Evolutionary conservation across 352 stramenopile genomes (phyloP).

Genomic region (Phytophthora litchii): DNA sequence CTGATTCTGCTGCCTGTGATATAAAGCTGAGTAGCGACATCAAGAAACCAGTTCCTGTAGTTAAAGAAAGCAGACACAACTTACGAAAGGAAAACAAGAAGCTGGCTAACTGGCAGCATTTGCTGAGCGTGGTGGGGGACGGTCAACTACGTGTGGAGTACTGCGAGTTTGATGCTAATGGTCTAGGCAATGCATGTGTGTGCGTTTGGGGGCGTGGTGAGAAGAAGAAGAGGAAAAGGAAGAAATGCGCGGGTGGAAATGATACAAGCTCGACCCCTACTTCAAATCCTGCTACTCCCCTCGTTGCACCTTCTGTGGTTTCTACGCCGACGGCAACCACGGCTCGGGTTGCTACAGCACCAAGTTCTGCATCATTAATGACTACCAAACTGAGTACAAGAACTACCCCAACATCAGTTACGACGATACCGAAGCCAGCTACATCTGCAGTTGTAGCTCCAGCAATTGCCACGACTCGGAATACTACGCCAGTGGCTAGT

Average conservation of each 20-base stretch:
- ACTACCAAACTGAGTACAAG: neutral
- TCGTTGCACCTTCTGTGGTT: slow-evolving; percentile 3
- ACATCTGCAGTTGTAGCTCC: neutral
- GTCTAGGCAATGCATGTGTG: slow-evolving; percentile 67
- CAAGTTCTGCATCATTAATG: neutral
- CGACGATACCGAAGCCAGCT: slow-evolving; percentile 1
- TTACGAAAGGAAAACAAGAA: slow-evolving; percentile 22
- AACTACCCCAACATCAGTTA: neutral
- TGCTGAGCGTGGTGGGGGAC: slow-evolving; percentile 52
- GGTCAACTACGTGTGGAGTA: slow-evolving; percentile 59
- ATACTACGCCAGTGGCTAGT: neutral
- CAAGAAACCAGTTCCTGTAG: slow-evolving; percentile 3
- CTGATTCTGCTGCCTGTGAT: slow-evolving; percentile 15
- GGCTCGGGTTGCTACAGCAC: neutral
- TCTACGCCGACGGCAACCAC: slow-evolving; percentile 8
- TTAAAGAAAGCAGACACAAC: slow-evolving; percentile 26
- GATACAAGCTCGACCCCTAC: neutral
- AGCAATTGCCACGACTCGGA: neutral
- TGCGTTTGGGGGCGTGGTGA: slow-evolving; percentile 54
- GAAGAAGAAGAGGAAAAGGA: slow-evolving; percentile 30
- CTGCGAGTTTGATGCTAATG: slow-evolving; percentile 73
- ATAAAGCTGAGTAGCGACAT: slow-evolving; percentile 24
- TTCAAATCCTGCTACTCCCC: slow-evolving; percentile 4
- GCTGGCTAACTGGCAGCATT: slow-evolving; percentile 62
- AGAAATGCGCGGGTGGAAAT: slow-evolving; percentile 2